Evolutionary conservation across 2,329 filamentous ascomycete genomes (phyloP).

Genomic region (Calonectria pteridis): DNA sequence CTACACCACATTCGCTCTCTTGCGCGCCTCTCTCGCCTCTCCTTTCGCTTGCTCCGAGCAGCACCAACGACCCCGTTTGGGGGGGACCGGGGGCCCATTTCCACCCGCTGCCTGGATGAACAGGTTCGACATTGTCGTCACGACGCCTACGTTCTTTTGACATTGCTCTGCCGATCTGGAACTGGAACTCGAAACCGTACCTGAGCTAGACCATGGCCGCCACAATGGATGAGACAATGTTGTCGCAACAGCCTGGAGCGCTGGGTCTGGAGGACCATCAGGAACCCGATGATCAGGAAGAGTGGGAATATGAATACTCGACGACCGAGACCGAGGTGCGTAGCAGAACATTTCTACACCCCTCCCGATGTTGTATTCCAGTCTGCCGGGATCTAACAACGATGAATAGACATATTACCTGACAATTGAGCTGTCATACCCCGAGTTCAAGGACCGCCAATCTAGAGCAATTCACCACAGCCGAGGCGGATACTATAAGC

Average conservation of each 20-base stretch:
- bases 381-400: constrained; percentile 20
- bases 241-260: constrained; percentile 43
- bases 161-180: not conserved
- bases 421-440: constrained; percentile 72
- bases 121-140: not conserved
- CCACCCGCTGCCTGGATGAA: not conserved
- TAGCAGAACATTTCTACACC: not conserved
- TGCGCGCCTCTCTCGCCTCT: no score
- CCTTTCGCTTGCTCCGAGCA: not conserved
- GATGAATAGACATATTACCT: constrained; percentile 71
- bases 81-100: not conserved
- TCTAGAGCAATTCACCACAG: constrained; percentile 54
- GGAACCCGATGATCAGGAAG: constrained; percentile 62
- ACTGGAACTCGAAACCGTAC: not conserved
- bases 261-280: constrained; percentile 47
- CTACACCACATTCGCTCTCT: not conserved
- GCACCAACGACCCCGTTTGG: not conserved
- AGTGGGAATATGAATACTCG: constrained; percentile 78
- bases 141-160: not conserved
- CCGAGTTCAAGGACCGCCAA: constrained; percentile 65
- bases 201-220: constrained; percentile 26
- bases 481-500: constrained; percentile 62
- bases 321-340: constrained; percentile 71
- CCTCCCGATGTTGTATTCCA: not conserved
- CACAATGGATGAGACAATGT: constrained; percentile 29